Conservation (phyloP, 495 filamentous ascomycete genomes). For the Neurospora discreta region DNA sequence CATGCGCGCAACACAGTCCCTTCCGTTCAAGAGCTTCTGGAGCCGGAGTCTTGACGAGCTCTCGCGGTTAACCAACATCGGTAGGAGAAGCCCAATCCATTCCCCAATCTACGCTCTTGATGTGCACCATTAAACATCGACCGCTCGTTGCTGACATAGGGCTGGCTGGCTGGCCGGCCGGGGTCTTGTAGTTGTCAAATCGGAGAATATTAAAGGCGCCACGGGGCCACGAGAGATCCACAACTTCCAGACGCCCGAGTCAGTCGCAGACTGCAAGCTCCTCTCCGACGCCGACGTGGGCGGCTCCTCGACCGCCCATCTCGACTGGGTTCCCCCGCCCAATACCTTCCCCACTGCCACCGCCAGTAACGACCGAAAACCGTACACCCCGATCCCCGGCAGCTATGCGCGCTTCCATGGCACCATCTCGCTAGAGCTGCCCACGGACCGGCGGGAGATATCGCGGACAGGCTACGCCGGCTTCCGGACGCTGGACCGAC, state of each 20-base stretch:
- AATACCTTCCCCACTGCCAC: constrained; percentile 41
- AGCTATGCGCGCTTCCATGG: constrained; percentile 71
- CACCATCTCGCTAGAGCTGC: constrained; percentile 74
- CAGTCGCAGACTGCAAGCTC: constrained; percentile 57
- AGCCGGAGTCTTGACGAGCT: constrained; percentile 36
- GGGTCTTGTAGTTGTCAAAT: constrained; percentile 23
- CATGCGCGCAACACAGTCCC: constrained; percentile 32
- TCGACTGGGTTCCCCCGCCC: constrained; percentile 59
- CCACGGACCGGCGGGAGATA: constrained; percentile 57
- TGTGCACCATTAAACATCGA: background rate
- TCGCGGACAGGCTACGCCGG: constrained; percentile 76
- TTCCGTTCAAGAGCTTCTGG: constrained; percentile 32
- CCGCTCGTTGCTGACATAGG: background rate
- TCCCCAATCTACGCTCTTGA: background rate
- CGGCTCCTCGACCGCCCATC: constrained; percentile 61
- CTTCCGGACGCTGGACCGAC: constrained; percentile 59
- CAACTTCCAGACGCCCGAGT: constrained; percentile 52
- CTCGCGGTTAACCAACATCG: constrained; percentile 33
- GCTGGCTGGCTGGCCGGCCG: background rate
- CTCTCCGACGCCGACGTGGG: constrained; percentile 83
- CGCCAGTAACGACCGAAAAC: constrained; percentile 8
- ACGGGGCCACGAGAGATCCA: constrained; percentile 47
- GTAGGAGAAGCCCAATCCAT: constrained; percentile 13
- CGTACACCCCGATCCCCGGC: constrained; percentile 20
- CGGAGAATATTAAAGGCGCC: constrained; percentile 45